Percentiles rank a stretch among this genome's conserved stretches.
phyloP scores from a whole-genome alignment of 2,329 filamentous ascomycete genomes.

The Beauveria sp. region DNA sequence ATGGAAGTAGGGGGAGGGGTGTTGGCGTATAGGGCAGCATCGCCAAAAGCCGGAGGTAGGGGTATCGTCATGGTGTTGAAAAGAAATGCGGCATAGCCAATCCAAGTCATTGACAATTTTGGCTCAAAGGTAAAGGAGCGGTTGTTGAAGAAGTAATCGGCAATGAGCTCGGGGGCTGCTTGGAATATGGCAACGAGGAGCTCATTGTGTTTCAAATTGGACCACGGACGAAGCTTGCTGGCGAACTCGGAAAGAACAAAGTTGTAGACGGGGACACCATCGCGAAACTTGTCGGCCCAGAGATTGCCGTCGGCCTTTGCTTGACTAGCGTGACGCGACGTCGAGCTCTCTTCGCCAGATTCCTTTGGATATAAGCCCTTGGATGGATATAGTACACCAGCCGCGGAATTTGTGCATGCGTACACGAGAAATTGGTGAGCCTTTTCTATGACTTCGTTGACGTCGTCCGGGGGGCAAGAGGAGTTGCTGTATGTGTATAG shows the following conservation, averaged over 20 bases:
- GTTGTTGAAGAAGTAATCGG: constrained; percentile 78
- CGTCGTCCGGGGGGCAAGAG: constrained; percentile 32
- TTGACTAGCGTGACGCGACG: constrained; percentile 21
- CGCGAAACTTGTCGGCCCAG: constrained; percentile 60
- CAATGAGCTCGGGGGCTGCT: constrained; percentile 75
- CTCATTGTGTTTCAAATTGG: constrained; percentile 72
- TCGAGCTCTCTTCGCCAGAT: constrained; percentile 41
- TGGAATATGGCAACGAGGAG: constrained; percentile 73
- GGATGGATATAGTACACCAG: constrained; percentile 68
- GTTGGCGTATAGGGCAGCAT: constrained; percentile 49
- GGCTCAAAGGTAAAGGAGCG: constrained; percentile 80
- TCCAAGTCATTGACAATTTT: constrained; percentile 88
- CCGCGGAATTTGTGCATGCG: constrained; percentile 64
- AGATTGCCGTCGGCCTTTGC: constrained; percentile 63
- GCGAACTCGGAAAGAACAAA: constrained; percentile 70
- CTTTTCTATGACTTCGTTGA: constrained; percentile 51
- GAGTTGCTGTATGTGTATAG: constrained; percentile 58
- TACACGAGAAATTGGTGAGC: constrained; percentile 69
- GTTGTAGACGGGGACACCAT: constrained; percentile 70
- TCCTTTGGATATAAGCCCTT: constrained; percentile 80
- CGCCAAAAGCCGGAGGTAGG: constrained; percentile 66
- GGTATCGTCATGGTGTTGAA: constrained; percentile 72
- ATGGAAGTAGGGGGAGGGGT: constrained; percentile 72
- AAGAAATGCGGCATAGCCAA: constrained; percentile 83
- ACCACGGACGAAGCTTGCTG: constrained; percentile 74